Conservation (phyloP, 2,329 filamentous ascomycete genomes). For the Alternaria alternata region DNA sequence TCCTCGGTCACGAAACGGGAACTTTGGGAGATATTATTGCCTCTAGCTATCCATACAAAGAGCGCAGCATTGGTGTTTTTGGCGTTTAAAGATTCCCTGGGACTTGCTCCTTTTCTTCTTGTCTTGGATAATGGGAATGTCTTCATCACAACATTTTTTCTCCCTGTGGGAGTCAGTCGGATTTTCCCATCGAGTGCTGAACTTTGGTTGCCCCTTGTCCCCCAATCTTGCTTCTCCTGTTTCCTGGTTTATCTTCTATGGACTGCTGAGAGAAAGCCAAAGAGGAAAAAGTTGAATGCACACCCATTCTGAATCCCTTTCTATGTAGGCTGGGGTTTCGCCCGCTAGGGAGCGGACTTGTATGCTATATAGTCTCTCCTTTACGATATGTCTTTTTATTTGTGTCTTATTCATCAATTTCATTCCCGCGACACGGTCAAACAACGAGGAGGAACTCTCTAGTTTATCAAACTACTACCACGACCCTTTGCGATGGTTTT, state of each 20-base stretch:
- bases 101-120: constrained; percentile 20
- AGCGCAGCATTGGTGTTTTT: constrained; percentile 51
- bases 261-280: constrained; percentile 2
- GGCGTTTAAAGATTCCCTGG: constrained; percentile 45
- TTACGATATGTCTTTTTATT: constrained; percentile 7
- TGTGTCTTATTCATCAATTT: neutral
- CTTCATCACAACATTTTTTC: constrained; percentile 22
- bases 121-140: constrained; percentile 20
- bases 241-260: neutral
- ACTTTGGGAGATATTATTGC: constrained; percentile 46
- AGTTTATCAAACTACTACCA: neutral
- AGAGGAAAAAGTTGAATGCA: constrained; percentile 14
- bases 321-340: constrained; percentile 6
- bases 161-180: neutral
- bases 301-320: neutral
- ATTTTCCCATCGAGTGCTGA: neutral
- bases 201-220: neutral
- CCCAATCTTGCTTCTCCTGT: neutral
- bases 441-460: constrained; percentile 2
- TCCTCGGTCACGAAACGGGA: constrained; percentile 46
- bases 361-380: constrained; percentile 14
- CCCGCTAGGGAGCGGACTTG: constrained; percentile 3
- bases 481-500: constrained; percentile 2
- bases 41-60: constrained; percentile 44
- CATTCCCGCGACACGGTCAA: neutral